Percentiles rank a stretch among this genome's conserved stretches.
Conservation (phyloP, 2,329 filamentous ascomycete genomes). For the Rasamsonia emersonii region DNA sequence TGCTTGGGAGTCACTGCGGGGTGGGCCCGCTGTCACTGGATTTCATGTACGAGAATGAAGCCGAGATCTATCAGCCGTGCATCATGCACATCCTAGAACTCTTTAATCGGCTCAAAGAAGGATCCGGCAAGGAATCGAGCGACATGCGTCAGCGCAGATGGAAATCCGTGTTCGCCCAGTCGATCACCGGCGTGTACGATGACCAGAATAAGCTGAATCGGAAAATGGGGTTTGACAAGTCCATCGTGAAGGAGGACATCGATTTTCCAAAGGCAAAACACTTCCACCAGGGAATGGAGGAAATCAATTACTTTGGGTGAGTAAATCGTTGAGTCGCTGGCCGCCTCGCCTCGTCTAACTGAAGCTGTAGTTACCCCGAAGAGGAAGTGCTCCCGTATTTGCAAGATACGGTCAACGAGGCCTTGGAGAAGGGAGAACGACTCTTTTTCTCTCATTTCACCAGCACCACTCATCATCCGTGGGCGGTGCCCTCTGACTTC, state of each 20-base stretch:
- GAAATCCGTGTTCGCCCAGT: constrained; percentile 23
- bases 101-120: constrained; percentile 19
- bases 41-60: constrained; percentile 20
- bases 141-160: constrained; percentile 18
- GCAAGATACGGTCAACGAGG: constrained; percentile 23
- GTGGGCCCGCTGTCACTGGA: constrained; percentile 20
- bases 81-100: constrained; percentile 23
- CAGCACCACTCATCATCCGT: constrained; percentile 34
- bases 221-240: constrained; percentile 29
- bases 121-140: neutral
- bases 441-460: constrained; percentile 26
- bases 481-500: constrained; percentile 26
- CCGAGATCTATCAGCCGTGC: constrained; percentile 24
- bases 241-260: constrained; percentile 22
- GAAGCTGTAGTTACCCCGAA: constrained; percentile 22
- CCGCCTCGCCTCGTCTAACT: no score
- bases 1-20: constrained; percentile 23
- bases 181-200: constrained; percentile 23
- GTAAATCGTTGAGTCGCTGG: no score
- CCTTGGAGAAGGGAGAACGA: constrained; percentile 16
- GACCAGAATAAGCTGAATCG: constrained; percentile 19
- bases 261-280: constrained; percentile 19
- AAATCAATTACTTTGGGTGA: constrained; percentile 38
- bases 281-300: constrained; percentile 20
- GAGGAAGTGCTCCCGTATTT: constrained; percentile 30